Evolutionary conservation across 106 monocot genomes (phyloP).

Genomic region (Acanthochlamys bracteata): DNA sequence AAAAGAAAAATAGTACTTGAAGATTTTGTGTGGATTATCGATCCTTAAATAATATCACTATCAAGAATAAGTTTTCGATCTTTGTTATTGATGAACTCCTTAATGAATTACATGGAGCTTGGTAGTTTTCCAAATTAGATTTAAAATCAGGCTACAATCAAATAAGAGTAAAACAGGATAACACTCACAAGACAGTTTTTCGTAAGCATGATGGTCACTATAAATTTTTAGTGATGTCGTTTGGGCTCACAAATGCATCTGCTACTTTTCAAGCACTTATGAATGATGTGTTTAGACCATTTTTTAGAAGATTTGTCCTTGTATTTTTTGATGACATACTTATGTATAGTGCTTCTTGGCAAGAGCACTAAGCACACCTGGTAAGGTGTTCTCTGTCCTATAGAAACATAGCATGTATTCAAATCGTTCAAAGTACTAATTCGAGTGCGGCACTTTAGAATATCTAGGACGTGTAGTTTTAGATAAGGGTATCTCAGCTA

Average conservation of each 20-base stretch:
- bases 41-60: neutral
- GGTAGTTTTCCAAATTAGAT: conserved; percentile 10
- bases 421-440: neutral
- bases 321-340: neutral
- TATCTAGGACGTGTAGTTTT: neutral
- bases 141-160: conserved; percentile 1
- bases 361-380: neutral
- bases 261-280: neutral
- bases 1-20: conserved; percentile 2
- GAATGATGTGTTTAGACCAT: neutral
- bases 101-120: conserved; percentile 2
- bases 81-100: conserved; percentile 11
- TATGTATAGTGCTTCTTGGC: neutral
- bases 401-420: neutral
- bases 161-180: neutral
- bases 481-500: neutral
- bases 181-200: neutral
- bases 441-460: neutral
- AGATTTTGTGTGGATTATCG: neutral
- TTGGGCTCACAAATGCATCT: neutral
- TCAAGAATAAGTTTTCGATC: conserved; percentile 8
- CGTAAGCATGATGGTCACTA: neutral
- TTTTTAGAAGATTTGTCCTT: neutral
- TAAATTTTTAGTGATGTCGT: neutral
- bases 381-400: neutral